A percentile compares a stretch with the other conserved stretches of the same genome.
Conservation (phyloP, 75 land plant genomes). For the Pinus albicaulis region DNA sequence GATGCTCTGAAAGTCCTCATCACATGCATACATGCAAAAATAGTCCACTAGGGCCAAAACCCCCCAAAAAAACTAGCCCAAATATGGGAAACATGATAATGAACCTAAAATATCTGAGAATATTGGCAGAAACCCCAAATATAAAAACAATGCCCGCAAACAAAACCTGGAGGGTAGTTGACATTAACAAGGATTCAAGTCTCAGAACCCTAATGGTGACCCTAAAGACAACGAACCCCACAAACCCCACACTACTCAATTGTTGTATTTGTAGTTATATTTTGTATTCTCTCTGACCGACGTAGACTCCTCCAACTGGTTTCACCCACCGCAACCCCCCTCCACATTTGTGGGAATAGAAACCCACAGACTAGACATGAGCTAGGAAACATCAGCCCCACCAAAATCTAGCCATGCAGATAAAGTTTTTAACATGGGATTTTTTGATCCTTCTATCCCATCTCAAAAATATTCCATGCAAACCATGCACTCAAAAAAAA, state of each 20-base stretch:
- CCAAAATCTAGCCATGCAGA: constrained; percentile 30
- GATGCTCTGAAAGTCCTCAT: too few relatives aligned
- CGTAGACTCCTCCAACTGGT: neutral
- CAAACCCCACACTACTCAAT: neutral
- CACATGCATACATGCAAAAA: too few relatives aligned
- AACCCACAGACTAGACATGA: constrained; percentile 41
- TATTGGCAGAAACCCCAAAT: too few relatives aligned
- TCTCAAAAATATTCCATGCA: constrained; percentile 35
- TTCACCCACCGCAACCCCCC: neutral
- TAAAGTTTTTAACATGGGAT: constrained; percentile 49
- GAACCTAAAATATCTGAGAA: too few relatives aligned
- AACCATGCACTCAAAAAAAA: constrained; percentile 18
- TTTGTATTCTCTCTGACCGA: too few relatives aligned
- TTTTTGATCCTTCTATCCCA: constrained; percentile 20
- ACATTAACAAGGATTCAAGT: too few relatives aligned
- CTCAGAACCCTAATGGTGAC: too few relatives aligned
- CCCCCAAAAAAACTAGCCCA: too few relatives aligned
- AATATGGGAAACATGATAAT: too few relatives aligned
- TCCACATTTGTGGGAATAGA: constrained; percentile 29
- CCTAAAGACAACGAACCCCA: neutral
- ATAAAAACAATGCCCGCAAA: too few relatives aligned
- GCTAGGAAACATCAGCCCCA: constrained; percentile 38
- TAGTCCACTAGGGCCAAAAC: too few relatives aligned
- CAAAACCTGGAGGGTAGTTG: too few relatives aligned
- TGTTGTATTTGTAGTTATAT: neutral